phyloP scores from a whole-genome alignment of 2,329 filamentous ascomycete species.

The Mycogone perniciosa region DNA sequence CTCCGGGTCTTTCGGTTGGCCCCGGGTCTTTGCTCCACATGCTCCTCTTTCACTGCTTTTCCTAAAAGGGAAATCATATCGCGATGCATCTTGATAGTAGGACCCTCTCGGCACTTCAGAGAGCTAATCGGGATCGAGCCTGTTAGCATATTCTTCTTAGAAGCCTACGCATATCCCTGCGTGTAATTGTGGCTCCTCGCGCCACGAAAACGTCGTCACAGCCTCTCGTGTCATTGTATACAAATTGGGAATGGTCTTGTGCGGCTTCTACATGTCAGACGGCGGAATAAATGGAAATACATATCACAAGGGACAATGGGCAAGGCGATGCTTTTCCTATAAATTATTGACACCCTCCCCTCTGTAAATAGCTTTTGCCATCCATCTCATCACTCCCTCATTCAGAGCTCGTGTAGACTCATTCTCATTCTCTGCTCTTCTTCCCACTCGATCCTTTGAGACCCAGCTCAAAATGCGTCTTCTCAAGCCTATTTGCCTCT shows the following conservation, averaged over 20 bases:
- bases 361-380: background rate
- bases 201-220: background rate
- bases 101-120: no score
- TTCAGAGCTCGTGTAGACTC: background rate
- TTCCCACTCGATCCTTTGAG: background rate
- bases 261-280: no score
- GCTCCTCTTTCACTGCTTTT: conserved; percentile 2
- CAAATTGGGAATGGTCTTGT: conserved; percentile 5
- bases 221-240: conserved; percentile 5
- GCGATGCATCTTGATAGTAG: background rate
- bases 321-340: background rate
- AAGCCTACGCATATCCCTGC: background rate
- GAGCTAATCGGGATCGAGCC: no score
- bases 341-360: background rate
- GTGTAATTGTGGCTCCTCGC: background rate
- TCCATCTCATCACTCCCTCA: background rate
- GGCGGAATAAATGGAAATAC: no score
- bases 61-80: conserved; percentile 9
- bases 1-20: no score
- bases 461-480: conserved; percentile 7
- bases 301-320: no score
- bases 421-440: background rate
- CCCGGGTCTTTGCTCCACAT: background rate
- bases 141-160: background rate
- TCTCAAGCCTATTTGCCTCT: conserved; percentile 12